phyloP scores from a whole-genome alignment of 2,329 filamentous ascomycete species.

The Aspergillus sergii region DNA sequence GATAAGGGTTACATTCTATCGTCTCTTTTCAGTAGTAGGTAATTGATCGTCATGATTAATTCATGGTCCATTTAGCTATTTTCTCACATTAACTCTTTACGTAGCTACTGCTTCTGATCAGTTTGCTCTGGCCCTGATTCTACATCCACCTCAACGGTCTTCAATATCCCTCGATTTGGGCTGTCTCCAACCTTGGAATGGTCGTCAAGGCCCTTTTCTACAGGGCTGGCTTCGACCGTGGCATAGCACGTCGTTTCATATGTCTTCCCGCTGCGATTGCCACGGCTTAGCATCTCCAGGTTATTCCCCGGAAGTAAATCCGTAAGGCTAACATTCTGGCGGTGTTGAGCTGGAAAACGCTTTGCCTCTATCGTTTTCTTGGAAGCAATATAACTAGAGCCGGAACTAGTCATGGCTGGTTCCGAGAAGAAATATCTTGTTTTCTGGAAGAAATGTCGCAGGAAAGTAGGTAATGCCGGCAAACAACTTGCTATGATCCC shows the following conservation, averaged over 20 bases:
- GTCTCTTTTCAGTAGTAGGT: neutral
- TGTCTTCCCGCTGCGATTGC: neutral
- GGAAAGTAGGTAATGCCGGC: conserved; percentile 25
- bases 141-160: conserved; percentile 27
- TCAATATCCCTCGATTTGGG: conserved; percentile 19
- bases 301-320: conserved; percentile 4
- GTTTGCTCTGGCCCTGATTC: conserved; percentile 18
- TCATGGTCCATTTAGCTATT: no score
- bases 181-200: neutral
- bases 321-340: neutral
- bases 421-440: conserved; percentile 12
- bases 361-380: neutral
- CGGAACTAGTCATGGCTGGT: neutral
- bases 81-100: neutral
- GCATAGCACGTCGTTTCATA: conserved; percentile 16
- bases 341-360: neutral
- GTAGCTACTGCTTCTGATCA: neutral
- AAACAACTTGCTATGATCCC: conserved; percentile 29
- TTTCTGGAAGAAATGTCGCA: conserved; percentile 25
- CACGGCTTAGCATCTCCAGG: conserved; percentile 2
- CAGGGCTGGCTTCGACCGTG: conserved; percentile 14
- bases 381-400: neutral
- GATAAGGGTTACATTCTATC: neutral
- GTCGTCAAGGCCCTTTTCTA: neutral
- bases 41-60: neutral